Percentiles rank a stretch among this genome's conserved stretches.
Evolutionary conservation across 2,329 filamentous ascomycete genomes (phyloP).

Genomic region (Ascochyta fabae): DNA sequence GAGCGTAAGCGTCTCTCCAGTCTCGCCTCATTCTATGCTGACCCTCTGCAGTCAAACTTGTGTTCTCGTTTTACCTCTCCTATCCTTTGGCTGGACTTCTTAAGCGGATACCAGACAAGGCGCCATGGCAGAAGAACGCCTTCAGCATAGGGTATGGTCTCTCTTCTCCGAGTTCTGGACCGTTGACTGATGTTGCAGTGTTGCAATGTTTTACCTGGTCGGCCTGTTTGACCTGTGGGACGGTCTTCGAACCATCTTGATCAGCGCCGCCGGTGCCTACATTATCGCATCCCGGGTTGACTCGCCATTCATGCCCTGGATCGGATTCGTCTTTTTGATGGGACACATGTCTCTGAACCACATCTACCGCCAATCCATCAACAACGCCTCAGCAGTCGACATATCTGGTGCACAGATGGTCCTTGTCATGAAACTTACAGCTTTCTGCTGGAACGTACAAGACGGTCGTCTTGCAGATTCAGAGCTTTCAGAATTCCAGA

Average conservation of each 20-base stretch:
- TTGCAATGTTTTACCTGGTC: constrained; percentile 88
- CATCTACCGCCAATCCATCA: constrained; percentile 76
- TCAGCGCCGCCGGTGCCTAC: constrained; percentile 82
- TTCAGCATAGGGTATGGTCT: constrained; percentile 77
- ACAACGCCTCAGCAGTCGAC: constrained; percentile 73
- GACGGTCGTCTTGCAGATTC: constrained; percentile 82
- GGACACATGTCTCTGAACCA: constrained; percentile 92
- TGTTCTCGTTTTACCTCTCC: constrained; percentile 87
- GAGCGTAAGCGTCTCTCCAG: constrained; percentile 59
- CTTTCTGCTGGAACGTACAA: constrained; percentile 98
- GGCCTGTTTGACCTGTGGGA: constrained; percentile 92
- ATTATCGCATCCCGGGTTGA: constrained; percentile 81
- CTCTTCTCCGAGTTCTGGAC: not conserved
- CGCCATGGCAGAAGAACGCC: constrained; percentile 83
- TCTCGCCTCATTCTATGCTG: constrained; percentile 8
- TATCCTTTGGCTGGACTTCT: constrained; percentile 88
- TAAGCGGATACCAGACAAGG: constrained; percentile 86
- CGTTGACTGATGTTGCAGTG: constrained; percentile 53
- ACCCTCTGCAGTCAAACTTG: constrained; percentile 80
- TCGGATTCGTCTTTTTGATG: constrained; percentile 94
- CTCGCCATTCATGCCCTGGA: constrained; percentile 96
- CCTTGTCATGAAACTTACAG: constrained; percentile 93
- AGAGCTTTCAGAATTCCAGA: constrained; percentile 86
- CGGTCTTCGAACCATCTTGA: constrained; percentile 78
- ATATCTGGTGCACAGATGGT: constrained; percentile 98